A percentile compares a stretch with the other conserved stretches of the same genome.
Evolutionary conservation across 176 grass and related monocot genomes (phyloP).

Genomic region (Eleusine indica): DNA sequence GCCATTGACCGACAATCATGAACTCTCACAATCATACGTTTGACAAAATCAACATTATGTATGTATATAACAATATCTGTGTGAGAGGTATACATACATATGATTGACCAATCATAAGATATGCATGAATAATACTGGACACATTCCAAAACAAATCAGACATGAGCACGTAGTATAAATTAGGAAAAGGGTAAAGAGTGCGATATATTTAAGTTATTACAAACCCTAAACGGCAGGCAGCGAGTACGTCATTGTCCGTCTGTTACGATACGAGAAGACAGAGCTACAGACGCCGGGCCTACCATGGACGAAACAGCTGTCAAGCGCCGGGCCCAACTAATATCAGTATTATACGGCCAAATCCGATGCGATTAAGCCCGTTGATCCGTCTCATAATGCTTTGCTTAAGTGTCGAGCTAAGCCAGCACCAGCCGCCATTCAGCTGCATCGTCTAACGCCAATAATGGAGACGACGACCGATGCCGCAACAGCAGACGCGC

Average conservation of each 20-base stretch:
- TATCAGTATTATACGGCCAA: slow-evolving; percentile 19
- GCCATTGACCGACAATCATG: not conserved
- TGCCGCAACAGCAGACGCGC: slow-evolving; percentile 17
- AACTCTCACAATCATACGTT: not conserved
- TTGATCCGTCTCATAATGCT: slow-evolving; percentile 43
- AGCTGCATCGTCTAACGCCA: slow-evolving; percentile 21
- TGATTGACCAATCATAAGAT: slow-evolving; percentile 34
- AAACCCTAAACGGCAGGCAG: slow-evolving; percentile 55
- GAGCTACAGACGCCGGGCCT: slow-evolving; percentile 28
- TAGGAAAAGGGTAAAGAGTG: slow-evolving; percentile 6
- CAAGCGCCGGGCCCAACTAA: slow-evolving; percentile 35
- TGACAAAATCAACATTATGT: not conserved
- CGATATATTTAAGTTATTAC: slow-evolving; percentile 36
- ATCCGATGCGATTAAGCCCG: slow-evolving; percentile 23
- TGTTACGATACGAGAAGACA: slow-evolving; percentile 52
- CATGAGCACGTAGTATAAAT: not conserved
- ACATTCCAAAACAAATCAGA: not conserved
- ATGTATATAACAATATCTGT: not conserved
- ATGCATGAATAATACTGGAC: not conserved
- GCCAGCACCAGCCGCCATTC: slow-evolving; percentile 9
- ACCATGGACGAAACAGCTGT: slow-evolving; percentile 35
- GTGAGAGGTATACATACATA: not conserved
- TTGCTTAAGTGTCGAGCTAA: slow-evolving; percentile 25
- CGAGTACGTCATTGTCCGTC: slow-evolving; percentile 46
- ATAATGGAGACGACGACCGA: slow-evolving; percentile 53